Base-by-base conservation (phyloP, 1,284 basidiomycete species). In the Apiotrichum laibachii region DNA sequence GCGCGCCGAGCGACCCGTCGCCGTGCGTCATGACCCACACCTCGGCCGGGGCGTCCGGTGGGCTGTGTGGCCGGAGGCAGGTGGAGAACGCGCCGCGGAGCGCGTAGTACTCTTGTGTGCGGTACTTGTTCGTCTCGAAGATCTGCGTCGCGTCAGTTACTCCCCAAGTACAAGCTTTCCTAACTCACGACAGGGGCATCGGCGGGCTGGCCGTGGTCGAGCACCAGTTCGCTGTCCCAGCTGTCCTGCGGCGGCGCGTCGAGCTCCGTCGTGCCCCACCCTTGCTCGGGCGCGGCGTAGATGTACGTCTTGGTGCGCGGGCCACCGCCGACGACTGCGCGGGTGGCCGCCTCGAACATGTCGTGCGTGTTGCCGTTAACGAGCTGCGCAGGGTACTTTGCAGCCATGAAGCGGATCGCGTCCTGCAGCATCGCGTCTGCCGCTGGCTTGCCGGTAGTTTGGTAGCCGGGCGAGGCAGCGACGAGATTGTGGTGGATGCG, bases 21-120 rank as follows among this genome's bases (percentile, higher is more conserved):
- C 61, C 51, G 46, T 67, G 65, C 1, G 65, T 67, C 31, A 69
- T 33, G 18, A 72, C 59, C 62, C 64, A 68, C 13, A 62, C 61
- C 35, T 22, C 1, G 59, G 61, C 10, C 9, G 64, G 58, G 5
- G 13, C 37, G 37, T 1, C 11, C 31, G 10, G 12, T 21, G 8
- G 26, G 15, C 16, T 19, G 34, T 22, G 39, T 0, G 31, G 51
- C 5, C 51, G 51, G 8, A 53, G 42, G 9, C 13, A 19, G 31
- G 66, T 64, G 4, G 61, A 67, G 44, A 59, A 48, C 13, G 22
- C 43, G 1, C 59, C 35, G 31, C 63, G 60, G 8, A 54, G n/a
- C 16, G 42, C 37, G 42, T 67, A 66, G 60, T 67, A 71, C 19
- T 49, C 61, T 4, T 22, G 19, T 0, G 53, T 26, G 13, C 60